Percentiles rank a stretch among this genome's conserved stretches.
These are phyloP conservation scores for Naganishia antarctica DNA, from an alignment of 768 basidiomycete species.

Conservation along the genomic window DNA sequence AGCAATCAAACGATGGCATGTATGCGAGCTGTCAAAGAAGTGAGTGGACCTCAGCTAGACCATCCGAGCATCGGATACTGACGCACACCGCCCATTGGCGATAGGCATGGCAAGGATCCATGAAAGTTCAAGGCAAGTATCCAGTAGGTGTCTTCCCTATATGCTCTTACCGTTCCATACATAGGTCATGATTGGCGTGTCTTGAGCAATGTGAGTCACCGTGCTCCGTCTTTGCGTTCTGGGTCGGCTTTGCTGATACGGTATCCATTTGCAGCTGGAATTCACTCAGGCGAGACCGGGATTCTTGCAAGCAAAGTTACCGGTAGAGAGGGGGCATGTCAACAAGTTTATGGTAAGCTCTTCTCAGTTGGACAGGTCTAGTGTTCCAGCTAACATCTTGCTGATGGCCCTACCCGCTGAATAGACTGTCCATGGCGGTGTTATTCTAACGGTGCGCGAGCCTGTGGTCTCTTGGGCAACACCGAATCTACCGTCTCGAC, in stretches of 20 bases:
- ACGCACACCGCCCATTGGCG: too few relatives aligned
- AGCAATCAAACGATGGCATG: too few relatives aligned
- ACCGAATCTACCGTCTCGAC: too few relatives aligned
- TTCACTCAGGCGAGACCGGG: constrained; percentile 24
- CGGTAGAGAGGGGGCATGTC: constrained; percentile 26
- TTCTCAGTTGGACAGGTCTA: not conserved
- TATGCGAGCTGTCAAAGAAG: constrained; percentile 27
- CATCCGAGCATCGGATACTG: not conserved
- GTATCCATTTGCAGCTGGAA: constrained; percentile 8
- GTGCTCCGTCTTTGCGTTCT: not conserved
- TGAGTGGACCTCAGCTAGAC: not conserved
- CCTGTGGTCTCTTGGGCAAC: too few relatives aligned
- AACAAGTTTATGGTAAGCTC: constrained; percentile 29
- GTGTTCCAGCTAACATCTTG: not conserved
- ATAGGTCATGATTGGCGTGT: constrained; percentile 26
- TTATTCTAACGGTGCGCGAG: constrained; percentile 22
- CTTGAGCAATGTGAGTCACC: constrained; percentile 16
- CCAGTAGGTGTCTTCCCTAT: not conserved
- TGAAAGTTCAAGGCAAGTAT: constrained; percentile 23
- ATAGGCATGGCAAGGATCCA: constrained; percentile 29
- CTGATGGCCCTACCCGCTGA: not conserved
- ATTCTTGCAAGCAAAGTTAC: constrained; percentile 27
- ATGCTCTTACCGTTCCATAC: not conserved
- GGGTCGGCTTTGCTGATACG: not conserved
- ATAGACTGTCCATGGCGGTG: constrained; percentile 29